Evolutionary conservation across 768 basidiomycete species (phyloP), one percentile per base, ranked within the genome.

Genomic region (Leccinum sublutescens): DNA sequence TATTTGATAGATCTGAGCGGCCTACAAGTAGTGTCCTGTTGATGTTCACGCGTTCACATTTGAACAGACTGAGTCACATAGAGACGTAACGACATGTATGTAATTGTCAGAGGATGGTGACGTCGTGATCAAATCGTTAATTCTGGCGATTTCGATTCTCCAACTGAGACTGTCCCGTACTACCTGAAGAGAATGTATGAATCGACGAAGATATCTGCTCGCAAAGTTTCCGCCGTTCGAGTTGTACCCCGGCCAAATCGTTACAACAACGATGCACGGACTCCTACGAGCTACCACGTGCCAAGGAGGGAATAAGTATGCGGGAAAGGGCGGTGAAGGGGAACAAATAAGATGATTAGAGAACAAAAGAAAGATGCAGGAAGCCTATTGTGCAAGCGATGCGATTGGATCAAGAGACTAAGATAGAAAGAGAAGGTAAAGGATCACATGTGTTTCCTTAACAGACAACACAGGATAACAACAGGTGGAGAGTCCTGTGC

Each of bases 391-490:
- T 14, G 43, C 19, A 11, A 55, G 14, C 31, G 38, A 50, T 10
- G 31, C 48, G 36, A 36, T 49, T 14, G 23, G 36, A 47, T 31
- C 25, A 52, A 45, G 49, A 29, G 43, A 38, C 6, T 45, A 2
- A 14, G 21, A 55, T 6, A 8, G 17, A 47, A 47, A 47, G 21
- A 6, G 47, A 38, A 49, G 21, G 36, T 34, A 38, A 29, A 38
- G 33, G 38, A 59, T 56, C 55, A 45, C 56, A 52, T 43, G 45
- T 27, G 61, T 48, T 54, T 59, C 54, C 54, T 55, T 47, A 59
- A 55, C 12, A 23, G 29, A 43, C 29, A 43, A 59, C 43, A 23
- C n/a, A 52, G 34, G 27, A 47, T 10, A 53, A 53, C 43, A 45
- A 58, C 55, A 59, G 10, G 51, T 25, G 11, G 57, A 33, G 50